A percentile compares a stretch with the other conserved stretches of the same genome.
phyloP scores from a whole-genome alignment of 129 eudicot genomes.

The Escallonia rubra region DNA sequence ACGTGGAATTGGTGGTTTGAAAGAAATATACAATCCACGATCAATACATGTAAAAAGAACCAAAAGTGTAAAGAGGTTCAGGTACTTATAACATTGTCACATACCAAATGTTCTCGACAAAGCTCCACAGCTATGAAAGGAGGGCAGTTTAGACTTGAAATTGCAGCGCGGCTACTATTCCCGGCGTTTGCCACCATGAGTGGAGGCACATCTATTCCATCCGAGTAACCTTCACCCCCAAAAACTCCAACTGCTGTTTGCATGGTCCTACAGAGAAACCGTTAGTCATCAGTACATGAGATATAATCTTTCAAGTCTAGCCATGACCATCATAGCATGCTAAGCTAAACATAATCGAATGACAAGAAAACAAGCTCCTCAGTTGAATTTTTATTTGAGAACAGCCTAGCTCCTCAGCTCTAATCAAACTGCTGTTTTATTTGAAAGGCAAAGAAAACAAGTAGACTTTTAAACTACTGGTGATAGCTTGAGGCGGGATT shows the following conservation, averaged over 20 bases:
- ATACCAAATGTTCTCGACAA: constrained; percentile 92
- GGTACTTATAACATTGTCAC: background rate
- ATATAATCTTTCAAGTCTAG: background rate
- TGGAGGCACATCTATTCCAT: constrained; percentile 51
- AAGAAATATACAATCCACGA: background rate
- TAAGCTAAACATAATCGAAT: background rate
- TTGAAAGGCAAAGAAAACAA: too few species aligned
- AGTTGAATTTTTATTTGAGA: too few species aligned
- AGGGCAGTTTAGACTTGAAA: constrained; percentile 76
- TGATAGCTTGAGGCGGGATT: too few species aligned
- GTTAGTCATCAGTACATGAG: background rate
- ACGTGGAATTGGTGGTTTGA: background rate
- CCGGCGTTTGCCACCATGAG: constrained; percentile 76
- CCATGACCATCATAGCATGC: background rate
- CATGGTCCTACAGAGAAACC: constrained; percentile 61
- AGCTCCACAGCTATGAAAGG: constrained; percentile 76
- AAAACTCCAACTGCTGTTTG: constrained; percentile 97
- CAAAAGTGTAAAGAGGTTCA: background rate
- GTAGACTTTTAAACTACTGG: too few species aligned
- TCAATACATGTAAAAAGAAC: background rate
- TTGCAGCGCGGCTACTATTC: constrained; percentile 61
- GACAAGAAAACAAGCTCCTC: too few species aligned
- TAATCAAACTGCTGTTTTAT: too few species aligned
- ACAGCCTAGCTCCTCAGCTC: too few species aligned
- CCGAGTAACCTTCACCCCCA: constrained; percentile 61